Evolutionary conservation across 2,329 filamentous ascomycete species (phyloP).

Genomic region (Pseudogymnoascus sp.): DNA sequence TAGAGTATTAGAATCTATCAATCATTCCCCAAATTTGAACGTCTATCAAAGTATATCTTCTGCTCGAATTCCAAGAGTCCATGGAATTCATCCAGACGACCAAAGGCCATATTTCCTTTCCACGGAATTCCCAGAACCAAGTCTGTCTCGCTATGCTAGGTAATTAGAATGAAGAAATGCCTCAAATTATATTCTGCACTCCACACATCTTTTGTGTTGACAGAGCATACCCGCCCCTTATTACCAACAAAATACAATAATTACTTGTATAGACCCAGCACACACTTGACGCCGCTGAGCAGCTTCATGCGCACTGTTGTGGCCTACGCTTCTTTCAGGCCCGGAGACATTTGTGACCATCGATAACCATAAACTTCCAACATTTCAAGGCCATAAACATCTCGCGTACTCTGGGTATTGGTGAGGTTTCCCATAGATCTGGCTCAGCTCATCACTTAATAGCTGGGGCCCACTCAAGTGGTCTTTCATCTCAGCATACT

Average conservation of each 20-base stretch:
- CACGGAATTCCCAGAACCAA: neutral
- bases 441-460: constrained; percentile 22
- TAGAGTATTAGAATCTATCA: neutral
- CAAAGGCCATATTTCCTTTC: neutral
- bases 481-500: constrained; percentile 11
- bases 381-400: constrained; percentile 21
- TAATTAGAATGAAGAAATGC: neutral
- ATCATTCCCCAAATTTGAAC: neutral
- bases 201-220: neutral
- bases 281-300: neutral
- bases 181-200: neutral
- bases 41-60: neutral
- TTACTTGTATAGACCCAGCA: neutral
- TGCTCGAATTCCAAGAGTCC: neutral
- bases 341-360: neutral
- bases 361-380: neutral
- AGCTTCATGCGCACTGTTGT: neutral
- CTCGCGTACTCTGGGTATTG: constrained; percentile 19
- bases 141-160: neutral
- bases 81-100: neutral
- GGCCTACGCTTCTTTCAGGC: neutral
- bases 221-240: neutral
- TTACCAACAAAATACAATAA: neutral
- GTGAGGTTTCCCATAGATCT: constrained; percentile 18
- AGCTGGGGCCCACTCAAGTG: constrained; percentile 19